Evolutionary conservation across 108 stramenopile genomes (phyloP).

Genomic region (Cyclotella kingstonii): DNA sequence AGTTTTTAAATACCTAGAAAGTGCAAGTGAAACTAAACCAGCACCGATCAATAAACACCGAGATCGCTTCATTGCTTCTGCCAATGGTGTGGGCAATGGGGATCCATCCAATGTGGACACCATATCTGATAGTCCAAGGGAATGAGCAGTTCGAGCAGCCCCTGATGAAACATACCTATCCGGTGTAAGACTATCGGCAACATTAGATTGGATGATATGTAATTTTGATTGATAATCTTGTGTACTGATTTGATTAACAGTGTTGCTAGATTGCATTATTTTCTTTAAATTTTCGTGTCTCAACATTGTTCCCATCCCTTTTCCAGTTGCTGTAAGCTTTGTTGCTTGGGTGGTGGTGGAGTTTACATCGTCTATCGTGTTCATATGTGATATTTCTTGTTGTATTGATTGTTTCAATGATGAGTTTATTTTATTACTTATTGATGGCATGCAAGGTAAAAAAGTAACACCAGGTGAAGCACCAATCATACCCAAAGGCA

Average conservation of each 20-base stretch:
- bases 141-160: neutral
- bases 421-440: neutral
- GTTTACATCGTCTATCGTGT: neutral
- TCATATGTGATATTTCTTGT: neutral
- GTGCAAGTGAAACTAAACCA: conserved; percentile 16
- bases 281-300: conserved; percentile 31
- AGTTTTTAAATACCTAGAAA: neutral
- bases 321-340: neutral
- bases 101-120: conserved; percentile 32
- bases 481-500: conserved; percentile 22
- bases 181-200: neutral
- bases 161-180: neutral
- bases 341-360: neutral
- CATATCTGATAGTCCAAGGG: neutral
- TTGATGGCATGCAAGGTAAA: neutral
- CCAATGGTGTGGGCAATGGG: conserved; percentile 23
- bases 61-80: conserved; percentile 39
- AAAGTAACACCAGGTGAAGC: conserved; percentile 22
- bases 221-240: neutral
- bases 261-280: neutral
- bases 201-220: neutral
- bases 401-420: neutral
- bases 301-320: conserved; percentile 16
- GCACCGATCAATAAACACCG: conserved; percentile 31
- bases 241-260: neutral